phyloP scores from a whole-genome alignment of 2,329 filamentous ascomycete genomes.

The Aureobasidium musti region DNA sequence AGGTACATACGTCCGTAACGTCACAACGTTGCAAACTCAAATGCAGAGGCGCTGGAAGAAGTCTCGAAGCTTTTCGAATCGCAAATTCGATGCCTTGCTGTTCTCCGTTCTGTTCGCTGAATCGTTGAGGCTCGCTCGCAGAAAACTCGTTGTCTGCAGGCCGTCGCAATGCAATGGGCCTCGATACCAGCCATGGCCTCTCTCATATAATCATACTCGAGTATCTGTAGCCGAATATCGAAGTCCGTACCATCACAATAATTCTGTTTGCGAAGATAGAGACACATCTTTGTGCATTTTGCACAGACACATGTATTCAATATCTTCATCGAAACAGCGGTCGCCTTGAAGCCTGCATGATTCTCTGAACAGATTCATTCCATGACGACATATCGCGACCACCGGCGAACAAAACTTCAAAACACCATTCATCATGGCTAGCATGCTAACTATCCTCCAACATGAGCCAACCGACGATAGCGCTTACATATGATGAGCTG shows the following conservation, averaged over 20 bases:
- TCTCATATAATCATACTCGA: background rate
- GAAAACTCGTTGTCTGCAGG: too few relatives aligned
- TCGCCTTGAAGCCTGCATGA: background rate
- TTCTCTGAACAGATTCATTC: background rate
- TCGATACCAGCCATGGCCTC: background rate
- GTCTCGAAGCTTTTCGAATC: constrained; percentile 3
- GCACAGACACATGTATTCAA: too few relatives aligned
- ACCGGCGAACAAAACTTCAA: background rate
- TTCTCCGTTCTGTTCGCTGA: background rate
- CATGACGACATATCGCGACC: constrained; percentile 16
- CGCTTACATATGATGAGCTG: constrained; percentile 33
- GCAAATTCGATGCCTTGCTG: background rate
- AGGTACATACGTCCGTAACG: constrained; percentile 1
- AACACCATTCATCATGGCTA: background rate
- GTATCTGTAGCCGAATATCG: background rate
- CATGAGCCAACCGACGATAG: constrained; percentile 12
- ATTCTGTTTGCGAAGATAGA: background rate
- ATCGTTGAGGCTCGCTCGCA: background rate
- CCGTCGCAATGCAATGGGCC: background rate
- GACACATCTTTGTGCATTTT: background rate
- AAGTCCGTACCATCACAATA: background rate
- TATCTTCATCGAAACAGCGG: too few relatives aligned
- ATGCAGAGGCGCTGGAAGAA: background rate
- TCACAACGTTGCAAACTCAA: background rate
- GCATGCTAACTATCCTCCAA: background rate